Evolutionary conservation across 1,139 yeast genomes (phyloP), one percentile per base, ranked within the genome.

Genomic region (Debaryomycetaceae sp.): DNA sequence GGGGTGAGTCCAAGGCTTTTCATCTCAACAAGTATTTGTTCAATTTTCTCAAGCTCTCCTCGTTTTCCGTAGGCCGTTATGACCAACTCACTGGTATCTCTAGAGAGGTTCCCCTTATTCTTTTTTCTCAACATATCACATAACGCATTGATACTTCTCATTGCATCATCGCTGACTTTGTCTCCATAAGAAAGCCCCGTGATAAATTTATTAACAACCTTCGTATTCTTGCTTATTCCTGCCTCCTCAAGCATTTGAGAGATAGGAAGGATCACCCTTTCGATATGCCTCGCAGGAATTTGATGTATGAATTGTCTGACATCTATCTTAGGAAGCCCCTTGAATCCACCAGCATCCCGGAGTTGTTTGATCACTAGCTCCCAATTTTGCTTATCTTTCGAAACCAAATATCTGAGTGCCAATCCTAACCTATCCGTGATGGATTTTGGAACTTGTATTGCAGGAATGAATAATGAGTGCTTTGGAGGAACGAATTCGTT

Each of bases 371-470:
- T 58, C 3, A 84, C 76, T 33, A 75, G 62, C 14, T 66, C 63
- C 90, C 91, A 85, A 54, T 82, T 70, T 47, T 76, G 80, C 38
- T 68, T 60, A 5, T 67, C 62, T 38, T 70, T 69, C 36, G 75
- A 68, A 2, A 78, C 70, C 38, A 82, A 66, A 49, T 66, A 69
- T 24, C 72, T 69, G 2, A 80, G 62, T 0, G 82, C 63, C 35
- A 77, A 70, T 0, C 81, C 81, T 5, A 85, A 62, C 38, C 71
- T 66, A 1, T 68, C 65, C 14, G 66, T 53, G 6, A 85, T 64
- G 0, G 66, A 49, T 0, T 52, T 50, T 0, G 89, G 87, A 1
- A 84, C 34, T 9, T 49, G 43, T 4, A 57, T 51, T 4, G 56
- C 51, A 7, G 65, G 61, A 0, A 59, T 49, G 5, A 59, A 41